Evolutionary conservation across 1,284 basidiomycete species (phyloP), one percentile per base, ranked within the genome.

Genomic region (Cystobasidiaceae sp.): DNA sequence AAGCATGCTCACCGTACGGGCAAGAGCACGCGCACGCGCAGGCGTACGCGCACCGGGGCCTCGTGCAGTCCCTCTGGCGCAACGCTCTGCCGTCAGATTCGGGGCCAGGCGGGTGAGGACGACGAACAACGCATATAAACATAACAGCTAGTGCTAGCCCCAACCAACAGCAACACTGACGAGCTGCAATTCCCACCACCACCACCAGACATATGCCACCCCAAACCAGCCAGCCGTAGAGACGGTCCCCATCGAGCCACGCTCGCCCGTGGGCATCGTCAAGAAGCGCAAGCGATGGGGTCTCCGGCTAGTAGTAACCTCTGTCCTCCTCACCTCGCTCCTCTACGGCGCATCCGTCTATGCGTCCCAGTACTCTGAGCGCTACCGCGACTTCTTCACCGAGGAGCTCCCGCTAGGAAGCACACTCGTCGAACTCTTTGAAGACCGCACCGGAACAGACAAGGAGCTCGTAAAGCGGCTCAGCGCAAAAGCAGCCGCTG

Each of bases 341-440:
- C 89, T 90, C 79, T 92, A 91, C 79, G 79, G 85, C 69, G 85
- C 85, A 65, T 88, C 87, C 77, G 81, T 85, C 21, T 88, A 89
- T 74, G 79, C 84, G 68, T 83, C 88, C 23, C 86, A 86, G 80
- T 82, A 86, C 72, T 85, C 83, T 75, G 84, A 85, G 70, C 76
- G 80, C 4, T 90, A 89, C 80, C 85, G 86, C 75, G 85, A 90
- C 72, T 82, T 92, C 74, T 93, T 93, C 80, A 81, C 85, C 67
- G 85, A 88, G 73, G 80, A 84, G 67, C 85, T 91, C 51, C 91
- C 90, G 3, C 76, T 79, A 27, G 93, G 86, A 45, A 83, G 88
- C 71, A 74, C 81, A 23, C 81, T 94, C 74, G 81, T 93, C 39
- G 86, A 92, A 67, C 89, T 85, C 74, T 87, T 87, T 6, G 89